These are phyloP conservation scores for Tuber calosporum DNA, from an alignment of 495 filamentous ascomycete species.

Conservation along the genomic window DNA sequence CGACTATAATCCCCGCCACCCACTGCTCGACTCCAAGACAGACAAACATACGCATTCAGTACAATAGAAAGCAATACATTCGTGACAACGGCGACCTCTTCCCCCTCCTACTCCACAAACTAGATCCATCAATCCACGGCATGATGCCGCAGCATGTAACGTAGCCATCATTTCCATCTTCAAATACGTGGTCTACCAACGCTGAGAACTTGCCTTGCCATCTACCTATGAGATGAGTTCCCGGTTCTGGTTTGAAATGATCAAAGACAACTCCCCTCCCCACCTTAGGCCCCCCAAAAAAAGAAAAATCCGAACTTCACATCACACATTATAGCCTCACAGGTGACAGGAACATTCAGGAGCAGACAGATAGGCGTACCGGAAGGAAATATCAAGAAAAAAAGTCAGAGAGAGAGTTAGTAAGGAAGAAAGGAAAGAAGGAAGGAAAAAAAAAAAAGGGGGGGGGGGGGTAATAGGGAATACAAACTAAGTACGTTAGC, in stretches of 20 bases:
- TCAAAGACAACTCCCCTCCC: constrained; percentile 31
- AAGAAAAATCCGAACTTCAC: constrained; percentile 31
- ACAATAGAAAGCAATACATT: background rate
- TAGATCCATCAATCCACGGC: constrained; percentile 13
- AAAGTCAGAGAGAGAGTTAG: background rate
- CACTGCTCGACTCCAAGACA: constrained; percentile 8
- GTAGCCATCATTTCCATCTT: background rate
- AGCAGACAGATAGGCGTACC: constrained; percentile 28
- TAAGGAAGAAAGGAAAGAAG: constrained; percentile 14
- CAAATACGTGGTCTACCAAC: background rate
- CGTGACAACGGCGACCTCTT: constrained; percentile 18
- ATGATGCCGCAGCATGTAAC: constrained; percentile 17
- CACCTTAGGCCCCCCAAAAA: constrained; percentile 37
- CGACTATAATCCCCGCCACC: constrained; percentile 37
- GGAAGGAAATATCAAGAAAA: constrained; percentile 20
- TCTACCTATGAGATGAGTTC: background rate
- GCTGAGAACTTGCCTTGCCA: background rate
- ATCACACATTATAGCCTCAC: constrained; percentile 44
- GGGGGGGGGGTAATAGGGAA: background rate
- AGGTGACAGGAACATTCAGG: constrained; percentile 32
- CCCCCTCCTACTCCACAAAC: constrained; percentile 13
- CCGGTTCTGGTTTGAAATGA: background rate
- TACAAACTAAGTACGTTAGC: background rate
- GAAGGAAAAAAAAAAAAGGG: constrained; percentile 16
- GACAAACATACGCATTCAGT: constrained; percentile 28